Conservation (phyloP, 352 stramenopile species). For the Phytopythium oedochilum region DNA sequence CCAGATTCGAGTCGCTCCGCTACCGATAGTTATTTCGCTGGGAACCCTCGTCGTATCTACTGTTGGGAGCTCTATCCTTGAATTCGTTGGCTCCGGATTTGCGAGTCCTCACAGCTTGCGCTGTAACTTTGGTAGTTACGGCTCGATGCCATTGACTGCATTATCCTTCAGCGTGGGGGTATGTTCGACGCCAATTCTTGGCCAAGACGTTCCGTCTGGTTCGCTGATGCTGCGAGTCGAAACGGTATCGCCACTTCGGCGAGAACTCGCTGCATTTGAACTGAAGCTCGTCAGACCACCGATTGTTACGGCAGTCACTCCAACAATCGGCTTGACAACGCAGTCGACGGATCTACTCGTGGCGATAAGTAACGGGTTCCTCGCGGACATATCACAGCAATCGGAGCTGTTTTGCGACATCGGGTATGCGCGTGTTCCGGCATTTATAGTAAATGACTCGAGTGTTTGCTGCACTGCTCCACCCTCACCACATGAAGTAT, state of each 20-base stretch:
- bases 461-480: slow-evolving; percentile 23
- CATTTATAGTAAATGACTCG: slow-evolving; percentile 13
- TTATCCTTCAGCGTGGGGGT: slow-evolving; percentile 2
- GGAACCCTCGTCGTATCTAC: slow-evolving; percentile 9
- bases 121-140: slow-evolving; percentile 18
- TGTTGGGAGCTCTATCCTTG: slow-evolving; percentile 11
- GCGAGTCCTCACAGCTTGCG: slow-evolving; percentile 15
- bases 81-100: slow-evolving; percentile 15
- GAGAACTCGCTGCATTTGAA: slow-evolving; percentile 1
- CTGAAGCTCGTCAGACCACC: slow-evolving; percentile 5
- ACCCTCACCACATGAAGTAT: background rate
- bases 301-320: slow-evolving; percentile 1
- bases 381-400: background rate
- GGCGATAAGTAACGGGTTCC: background rate
- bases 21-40: slow-evolving; percentile 18
- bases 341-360: background rate
- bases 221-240: background rate
- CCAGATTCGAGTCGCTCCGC: slow-evolving; percentile 24
- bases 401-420: slow-evolving; percentile 24
- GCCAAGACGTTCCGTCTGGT: background rate
- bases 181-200: slow-evolving; percentile 8
- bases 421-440: slow-evolving; percentile 15
- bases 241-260: background rate
- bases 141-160: slow-evolving; percentile 3
- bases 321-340: slow-evolving; percentile 5